phyloP scores from a whole-genome alignment of 148 eudicot genomes.

The Diospyros kaki region DNA sequence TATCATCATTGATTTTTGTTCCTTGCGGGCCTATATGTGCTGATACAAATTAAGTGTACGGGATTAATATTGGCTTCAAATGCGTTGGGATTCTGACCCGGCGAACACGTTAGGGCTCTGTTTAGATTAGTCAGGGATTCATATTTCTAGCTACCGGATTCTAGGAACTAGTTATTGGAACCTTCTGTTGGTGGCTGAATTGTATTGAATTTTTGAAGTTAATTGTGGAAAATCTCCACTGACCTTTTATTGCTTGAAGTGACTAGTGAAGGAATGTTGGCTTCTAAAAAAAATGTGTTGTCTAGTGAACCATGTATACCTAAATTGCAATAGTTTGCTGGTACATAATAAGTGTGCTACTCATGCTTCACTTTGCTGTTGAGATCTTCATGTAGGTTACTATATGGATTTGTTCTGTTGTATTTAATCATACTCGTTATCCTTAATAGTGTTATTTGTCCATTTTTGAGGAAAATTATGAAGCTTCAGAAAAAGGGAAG shows the following conservation, averaged over 20 bases:
- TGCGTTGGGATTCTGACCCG: background rate
- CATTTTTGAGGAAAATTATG: too few relatives aligned
- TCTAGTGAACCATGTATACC: background rate
- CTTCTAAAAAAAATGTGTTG: background rate
- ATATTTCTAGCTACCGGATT: background rate
- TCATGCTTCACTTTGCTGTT: too few relatives aligned
- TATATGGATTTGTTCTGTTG: background rate
- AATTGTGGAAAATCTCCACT: background rate
- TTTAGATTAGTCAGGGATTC: background rate
- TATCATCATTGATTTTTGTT: background rate
- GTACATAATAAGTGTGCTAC: too few relatives aligned
- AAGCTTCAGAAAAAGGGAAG: too few relatives aligned
- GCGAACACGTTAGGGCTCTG: background rate
- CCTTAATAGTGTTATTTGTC: background rate
- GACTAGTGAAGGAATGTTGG: background rate
- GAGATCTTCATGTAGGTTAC: background rate
- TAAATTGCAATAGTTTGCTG: too few relatives aligned
- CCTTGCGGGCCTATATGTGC: slow-evolving; percentile 1
- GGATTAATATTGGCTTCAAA: slow-evolving; percentile 18
- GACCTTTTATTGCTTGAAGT: background rate
- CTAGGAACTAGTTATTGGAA: background rate
- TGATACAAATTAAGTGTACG: slow-evolving; percentile 9
- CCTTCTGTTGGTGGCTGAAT: background rate
- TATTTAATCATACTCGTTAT: background rate
- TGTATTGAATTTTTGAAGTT: background rate